Base-by-base conservation (phyloP, 345 rosid species). In the Salix viminalis region DNA sequence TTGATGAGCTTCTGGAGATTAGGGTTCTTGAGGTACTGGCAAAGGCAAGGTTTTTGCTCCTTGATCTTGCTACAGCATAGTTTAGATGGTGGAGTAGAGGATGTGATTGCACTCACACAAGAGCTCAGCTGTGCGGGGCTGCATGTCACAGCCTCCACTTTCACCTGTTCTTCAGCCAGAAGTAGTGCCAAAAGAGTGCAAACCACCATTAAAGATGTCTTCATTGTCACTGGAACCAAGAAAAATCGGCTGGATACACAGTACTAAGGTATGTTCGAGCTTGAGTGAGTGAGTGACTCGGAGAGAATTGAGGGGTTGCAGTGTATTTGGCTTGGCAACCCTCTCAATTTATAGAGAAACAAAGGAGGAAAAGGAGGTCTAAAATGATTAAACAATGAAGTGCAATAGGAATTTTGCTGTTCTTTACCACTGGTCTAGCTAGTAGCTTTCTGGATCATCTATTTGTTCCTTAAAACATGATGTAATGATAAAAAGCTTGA, bases 31-130 rank as follows among this genome's bases (percentile, higher is more conserved):
- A 93, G 84, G 85, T 93, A 95, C 30, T 88, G 86, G 87, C 99
- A 95, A 66, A 95, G 91, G 58, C 99, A 95, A 72, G 99, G 97
- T 83, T 86, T 86, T 83, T 95, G 99, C 37, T 91, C 91, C 72
- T 83, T 91, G 74, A 95, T 88, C 89, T 87, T 95, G 69, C 74
- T 79, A 85, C 99, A 95, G 82, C 99, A 95, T 60, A 80, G 71
- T 3, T 77, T 73, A 1, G 97, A 81, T 61, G 99, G 97, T 28
- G 89, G 92, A 56, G 94, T 34, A 16, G 89, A 80, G 56, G 96
- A 86, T 12, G 91, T 88, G 76, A 95, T 91, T 18, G 97, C 99
- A 32, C 85, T 68, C 36, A 85, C 97, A 77, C 99, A 95, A 0
- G 99, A 68, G 83, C 97, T 91, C 85, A 95, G 89, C 82, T 95